phyloP scores from a whole-genome alignment of 805 yeast genomes.

The Kurtzmaniella cleridarum region DNA sequence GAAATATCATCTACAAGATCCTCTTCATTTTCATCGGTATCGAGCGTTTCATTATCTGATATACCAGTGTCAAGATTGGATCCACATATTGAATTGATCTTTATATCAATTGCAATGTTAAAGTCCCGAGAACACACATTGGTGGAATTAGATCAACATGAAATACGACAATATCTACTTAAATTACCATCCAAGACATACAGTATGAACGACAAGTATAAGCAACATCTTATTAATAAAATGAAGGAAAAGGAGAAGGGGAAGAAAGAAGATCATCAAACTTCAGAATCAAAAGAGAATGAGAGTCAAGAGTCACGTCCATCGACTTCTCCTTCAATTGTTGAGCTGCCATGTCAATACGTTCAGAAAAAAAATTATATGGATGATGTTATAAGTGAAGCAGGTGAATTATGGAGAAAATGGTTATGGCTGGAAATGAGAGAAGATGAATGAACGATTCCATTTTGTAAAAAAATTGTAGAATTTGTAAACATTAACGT shows the following conservation, averaged over 20 bases:
- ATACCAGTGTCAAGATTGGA: constrained; percentile 59
- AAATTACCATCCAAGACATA: constrained; percentile 46
- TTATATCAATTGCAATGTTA: constrained; percentile 70
- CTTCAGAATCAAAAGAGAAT: neutral
- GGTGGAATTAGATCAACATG: constrained; percentile 85
- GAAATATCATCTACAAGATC: constrained; percentile 4
- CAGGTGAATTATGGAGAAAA: constrained; percentile 85
- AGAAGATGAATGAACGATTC: constrained; percentile 18
- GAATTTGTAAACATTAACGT: neutral
- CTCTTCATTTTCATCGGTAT: constrained; percentile 9
- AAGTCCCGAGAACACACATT: constrained; percentile 75
- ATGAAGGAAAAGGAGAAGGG: constrained; percentile 14
- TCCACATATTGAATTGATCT: constrained; percentile 72
- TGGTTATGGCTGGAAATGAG: constrained; percentile 55
- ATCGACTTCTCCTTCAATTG: constrained; percentile 2
- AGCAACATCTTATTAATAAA: constrained; percentile 16
- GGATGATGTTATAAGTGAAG: constrained; percentile 67
- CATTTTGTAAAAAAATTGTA: neutral
- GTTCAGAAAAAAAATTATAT: constrained; percentile 53
- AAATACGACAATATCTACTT: constrained; percentile 72
- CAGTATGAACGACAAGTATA: constrained; percentile 27
- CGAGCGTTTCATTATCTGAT: constrained; percentile 1
- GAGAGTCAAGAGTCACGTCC: neutral
- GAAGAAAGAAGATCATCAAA: constrained; percentile 14
- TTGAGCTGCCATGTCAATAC: constrained; percentile 7